Evolutionary conservation across 495 filamentous ascomycete species (phyloP).

Genomic region (Penicillium diatomitis): DNA sequence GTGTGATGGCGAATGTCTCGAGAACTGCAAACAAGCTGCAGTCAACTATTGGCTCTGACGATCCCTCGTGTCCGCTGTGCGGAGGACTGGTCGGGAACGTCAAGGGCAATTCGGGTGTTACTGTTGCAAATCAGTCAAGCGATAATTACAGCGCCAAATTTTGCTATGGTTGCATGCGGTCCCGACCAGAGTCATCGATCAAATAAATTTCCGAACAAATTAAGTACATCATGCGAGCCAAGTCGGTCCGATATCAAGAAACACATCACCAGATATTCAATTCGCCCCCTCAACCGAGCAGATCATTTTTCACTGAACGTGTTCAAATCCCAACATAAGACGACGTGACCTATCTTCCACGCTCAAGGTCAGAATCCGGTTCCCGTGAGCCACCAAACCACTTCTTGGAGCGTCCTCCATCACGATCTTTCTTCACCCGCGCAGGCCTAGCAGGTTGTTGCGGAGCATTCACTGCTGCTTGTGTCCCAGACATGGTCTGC

Average conservation of each 20-base stretch:
- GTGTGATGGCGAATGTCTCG: constrained; percentile 89
- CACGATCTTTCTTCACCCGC: constrained; percentile 15
- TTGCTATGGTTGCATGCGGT: constrained; percentile 54
- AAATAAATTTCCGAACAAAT: constrained; percentile 31
- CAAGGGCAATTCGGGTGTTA: constrained; percentile 20
- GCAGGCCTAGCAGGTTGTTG: constrained; percentile 13
- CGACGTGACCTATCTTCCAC: constrained; percentile 12
- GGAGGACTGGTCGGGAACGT: constrained; percentile 30
- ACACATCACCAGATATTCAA: no score
- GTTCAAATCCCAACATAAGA: no score
- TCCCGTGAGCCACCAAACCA: constrained; percentile 30
- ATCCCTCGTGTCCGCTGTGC: constrained; percentile 31
- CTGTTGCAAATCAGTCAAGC: constrained; percentile 13
- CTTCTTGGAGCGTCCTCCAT: constrained; percentile 13
- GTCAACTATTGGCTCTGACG: constrained; percentile 7
- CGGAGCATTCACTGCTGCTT: background rate
- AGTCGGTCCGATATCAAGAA: no score
- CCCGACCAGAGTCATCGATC: constrained; percentile 30
- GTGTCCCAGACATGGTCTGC: constrained; percentile 5
- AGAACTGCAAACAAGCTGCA: constrained; percentile 73
- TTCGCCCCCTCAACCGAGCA: no score
- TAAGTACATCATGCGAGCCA: no score
- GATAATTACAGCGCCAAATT: constrained; percentile 21
- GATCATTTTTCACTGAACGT: no score
- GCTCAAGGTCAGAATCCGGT: constrained; percentile 23